Evolutionary conservation across 2,329 filamentous ascomycete species (phyloP), one percentile per base, ranked within the genome.

Genomic region (Emydomyces testavorans): DNA sequence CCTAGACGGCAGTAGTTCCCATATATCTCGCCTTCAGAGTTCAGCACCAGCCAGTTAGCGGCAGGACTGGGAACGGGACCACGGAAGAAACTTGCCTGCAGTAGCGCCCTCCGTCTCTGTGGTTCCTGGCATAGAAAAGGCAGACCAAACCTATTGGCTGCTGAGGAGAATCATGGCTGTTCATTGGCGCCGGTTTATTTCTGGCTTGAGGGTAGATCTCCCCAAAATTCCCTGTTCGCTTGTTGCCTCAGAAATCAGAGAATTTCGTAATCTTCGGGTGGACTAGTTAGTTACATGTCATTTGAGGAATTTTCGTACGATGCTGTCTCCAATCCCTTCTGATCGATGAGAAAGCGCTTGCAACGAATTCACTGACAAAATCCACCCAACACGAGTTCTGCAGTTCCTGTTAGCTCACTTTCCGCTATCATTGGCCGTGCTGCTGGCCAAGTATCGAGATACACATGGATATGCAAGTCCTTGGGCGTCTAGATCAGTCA

Each of bases 71-170:
- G 50, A 20, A 46, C 46, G 47, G 50, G 50, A 39, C 45, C 43
- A 36, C 44, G 46, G 50, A 48, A 46, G 40, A 34, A 28, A 40
- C 47, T 39, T 52, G 44, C 50, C 47, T 52, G 50, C 50, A 50
- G 50, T 52, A 50, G 47, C 47, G 42, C 41, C 45, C 45, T 41
- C 45, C 45, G 36, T 36, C 28, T 41, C 36, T 40, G 26, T 48
- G 45, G 45, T 48, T 48, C 45, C 45, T 48, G 45, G 45, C 45
- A 48, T 48, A 36, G 36, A 20, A 11, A 21, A 31, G 15, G 23
- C 40, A 20, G 26, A 32, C 24, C 29, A 35, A 23, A 47, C n/a
- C 29, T 29, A 43, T 43, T 43, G 40, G 40, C 23, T 16, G 40
- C 29, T 16, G 41, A 35, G n/a, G 35, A 38, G 35, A 38, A 21